Evolutionary conservation across 2,329 filamentous ascomycete genomes (phyloP).

Genomic region (Monosporascus sp.): DNA sequence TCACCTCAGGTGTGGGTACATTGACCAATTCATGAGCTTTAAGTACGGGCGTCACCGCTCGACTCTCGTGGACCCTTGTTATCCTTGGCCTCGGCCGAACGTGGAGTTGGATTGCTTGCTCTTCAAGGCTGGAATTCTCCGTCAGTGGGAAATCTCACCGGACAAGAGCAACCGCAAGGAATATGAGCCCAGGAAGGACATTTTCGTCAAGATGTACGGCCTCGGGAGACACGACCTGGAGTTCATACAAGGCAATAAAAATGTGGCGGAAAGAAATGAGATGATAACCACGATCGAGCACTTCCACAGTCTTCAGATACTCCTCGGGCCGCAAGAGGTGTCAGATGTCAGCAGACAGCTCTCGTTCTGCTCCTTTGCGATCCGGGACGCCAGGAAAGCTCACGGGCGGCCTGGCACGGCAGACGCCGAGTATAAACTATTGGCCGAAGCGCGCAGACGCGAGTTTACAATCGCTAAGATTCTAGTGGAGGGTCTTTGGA

Average conservation of each 20-base stretch:
- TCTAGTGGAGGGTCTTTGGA: neutral
- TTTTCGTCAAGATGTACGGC: neutral
- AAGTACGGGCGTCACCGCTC: no score
- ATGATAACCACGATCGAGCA: neutral
- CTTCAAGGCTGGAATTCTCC: neutral
- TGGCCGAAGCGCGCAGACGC: neutral
- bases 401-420: neutral
- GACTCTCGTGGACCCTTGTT: neutral
- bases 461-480: neutral
- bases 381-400: neutral
- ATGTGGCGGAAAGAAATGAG: neutral
- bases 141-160: neutral
- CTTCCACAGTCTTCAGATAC: neutral
- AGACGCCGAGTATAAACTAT: neutral
- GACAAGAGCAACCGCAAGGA: neutral
- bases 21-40: no score
- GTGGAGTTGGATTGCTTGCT: neutral
- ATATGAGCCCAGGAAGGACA: neutral
- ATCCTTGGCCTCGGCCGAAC: neutral
- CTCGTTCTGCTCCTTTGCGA: neutral
- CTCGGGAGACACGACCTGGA: neutral
- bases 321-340: neutral
- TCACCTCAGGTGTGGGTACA: no score
- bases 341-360: neutral
- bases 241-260: neutral